A percentile compares a stretch with the other conserved stretches of the same genome.
These are phyloP conservation scores for Verticillium albo-atrum DNA, from an alignment of 2,329 filamentous ascomycete genomes.

Conservation along the genomic window DNA sequence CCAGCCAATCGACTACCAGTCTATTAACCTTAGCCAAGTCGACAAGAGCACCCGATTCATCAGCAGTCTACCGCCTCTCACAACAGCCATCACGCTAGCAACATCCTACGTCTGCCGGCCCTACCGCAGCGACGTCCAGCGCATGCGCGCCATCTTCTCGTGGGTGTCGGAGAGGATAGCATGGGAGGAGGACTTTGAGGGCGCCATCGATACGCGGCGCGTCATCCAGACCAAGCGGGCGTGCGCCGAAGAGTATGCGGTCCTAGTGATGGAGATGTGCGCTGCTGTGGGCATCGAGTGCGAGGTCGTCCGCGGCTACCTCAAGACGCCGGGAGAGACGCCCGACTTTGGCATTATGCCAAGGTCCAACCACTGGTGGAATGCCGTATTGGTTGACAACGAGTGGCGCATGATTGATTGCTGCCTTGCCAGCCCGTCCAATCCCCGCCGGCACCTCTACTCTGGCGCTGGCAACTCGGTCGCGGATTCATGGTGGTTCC, in stretches of 20 bases:
- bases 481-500: constrained; percentile 90
- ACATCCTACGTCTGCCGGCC: constrained; percentile 92
- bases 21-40: constrained; percentile 77
- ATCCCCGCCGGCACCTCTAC: constrained; percentile 74
- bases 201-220: constrained; percentile 74
- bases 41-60: constrained; percentile 96
- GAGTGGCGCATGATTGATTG: constrained; percentile 98
- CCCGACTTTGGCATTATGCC: constrained; percentile 77
- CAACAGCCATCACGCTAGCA: constrained; percentile 75
- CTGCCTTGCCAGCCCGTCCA: constrained; percentile 84
- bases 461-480: constrained; percentile 64
- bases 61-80: constrained; percentile 74
- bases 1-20: constrained; percentile 75
- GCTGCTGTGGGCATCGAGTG: constrained; percentile 80
- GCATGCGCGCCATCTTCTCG: constrained; percentile 89
- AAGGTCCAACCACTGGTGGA: constrained; percentile 97
- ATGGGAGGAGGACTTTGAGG: constrained; percentile 94
- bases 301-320: constrained; percentile 82
- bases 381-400: constrained; percentile 84
- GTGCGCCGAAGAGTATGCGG: constrained; percentile 84
- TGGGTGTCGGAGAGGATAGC: constrained; percentile 94
- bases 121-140: constrained; percentile 89
- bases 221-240: constrained; percentile 81
- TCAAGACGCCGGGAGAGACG: constrained; percentile 84
- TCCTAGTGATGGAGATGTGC: constrained; percentile 91